Evolutionary conservation across 495 filamentous ascomycete species (phyloP).

Genomic region (Eremomyces bilateralis): DNA sequence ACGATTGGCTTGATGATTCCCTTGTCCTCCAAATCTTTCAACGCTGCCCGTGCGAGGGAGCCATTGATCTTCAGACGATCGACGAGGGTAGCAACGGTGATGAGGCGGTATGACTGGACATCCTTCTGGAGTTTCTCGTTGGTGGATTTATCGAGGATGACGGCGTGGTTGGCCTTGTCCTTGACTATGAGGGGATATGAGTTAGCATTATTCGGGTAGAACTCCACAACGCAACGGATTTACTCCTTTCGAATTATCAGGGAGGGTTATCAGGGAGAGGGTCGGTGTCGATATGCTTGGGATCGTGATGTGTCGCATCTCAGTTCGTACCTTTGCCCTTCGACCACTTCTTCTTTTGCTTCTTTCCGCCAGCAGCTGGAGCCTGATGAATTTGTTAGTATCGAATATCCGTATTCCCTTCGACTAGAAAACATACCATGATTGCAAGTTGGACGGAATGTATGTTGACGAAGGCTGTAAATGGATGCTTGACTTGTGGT

Average conservation of each 20-base stretch:
- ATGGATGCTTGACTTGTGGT: no score
- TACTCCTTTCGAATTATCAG: no score
- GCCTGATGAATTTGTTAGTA: neutral
- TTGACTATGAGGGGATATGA: slow-evolving; percentile 48
- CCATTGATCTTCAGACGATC: slow-evolving; percentile 99
- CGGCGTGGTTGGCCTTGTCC: slow-evolving; percentile 99
- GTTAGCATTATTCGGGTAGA: neutral
- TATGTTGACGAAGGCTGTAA: no score
- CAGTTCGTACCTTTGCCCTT: slow-evolving; percentile 78
- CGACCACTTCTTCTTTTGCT: slow-evolving; percentile 99
- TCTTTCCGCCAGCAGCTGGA: slow-evolving; percentile 64
- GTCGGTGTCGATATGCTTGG: neutral
- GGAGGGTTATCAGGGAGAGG: no score
- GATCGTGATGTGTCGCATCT: neutral
- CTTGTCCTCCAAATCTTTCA: slow-evolving; percentile 91
- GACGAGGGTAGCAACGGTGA: slow-evolving; percentile 96
- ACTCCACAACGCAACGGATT: no score
- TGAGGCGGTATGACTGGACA: slow-evolving; percentile 98
- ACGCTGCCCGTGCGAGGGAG: slow-evolving; percentile 70
- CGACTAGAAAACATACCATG: no score
- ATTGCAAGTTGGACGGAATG: no score
- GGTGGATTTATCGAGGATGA: slow-evolving; percentile 49
- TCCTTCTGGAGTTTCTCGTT: slow-evolving; percentile 80
- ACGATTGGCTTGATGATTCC: slow-evolving; percentile 97
- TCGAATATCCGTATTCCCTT: no score